Evolutionary conservation across 805 yeast genomes (phyloP), one percentile per base, ranked within the genome.

Genomic region (Candida dajiaensis): DNA sequence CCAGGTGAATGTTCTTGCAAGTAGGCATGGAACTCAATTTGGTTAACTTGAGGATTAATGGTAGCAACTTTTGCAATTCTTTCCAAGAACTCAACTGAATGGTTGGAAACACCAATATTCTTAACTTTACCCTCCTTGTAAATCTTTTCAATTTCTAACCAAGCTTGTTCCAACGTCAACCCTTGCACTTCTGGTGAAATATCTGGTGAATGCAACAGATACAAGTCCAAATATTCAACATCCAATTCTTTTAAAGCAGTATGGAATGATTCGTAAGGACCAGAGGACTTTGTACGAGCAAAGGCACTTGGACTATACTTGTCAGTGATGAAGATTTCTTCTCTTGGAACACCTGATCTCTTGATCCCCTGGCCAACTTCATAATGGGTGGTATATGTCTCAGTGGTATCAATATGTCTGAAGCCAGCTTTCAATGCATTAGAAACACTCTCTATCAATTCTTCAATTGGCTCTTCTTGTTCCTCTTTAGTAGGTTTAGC

Each of bases 171-270:
- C 44, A 21, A 40, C 85, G 23, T 88, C 69, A 50, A 61, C 74
- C 49, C 75, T 63, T 10, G 82, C 68, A 38, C 75, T 74, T 36
- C 39, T 13, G n/a, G n/a, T 4, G 23, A n/a, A 25, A 36, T 36
- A 12, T 19, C 23, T 6, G 95, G 95, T 92, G 92, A 87, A 66
- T 87, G 95, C 62, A 87, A 74, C 61, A 88, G 72, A 61, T 81
- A 80, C 50, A 87, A 68, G 60, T 87, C 96, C 44, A 87, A 83
- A 58, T 87, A 87, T 42, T 83, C 94, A 53, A 85, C 61, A 1
- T 80, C 81, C 50, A 87, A 69, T 56, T 80, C 78, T 51, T 72
- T 56, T 58, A 87, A 69, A 9, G 90, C 81, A 28, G 63, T 67
- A 16, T 78, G 73, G 37, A 85, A 63, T 13, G 83, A 83, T 21